Evolutionary conservation across 2,329 filamentous ascomycete species (phyloP), one percentile per base, ranked within the genome.

Genomic region (Alternaria gansuensis): DNA sequence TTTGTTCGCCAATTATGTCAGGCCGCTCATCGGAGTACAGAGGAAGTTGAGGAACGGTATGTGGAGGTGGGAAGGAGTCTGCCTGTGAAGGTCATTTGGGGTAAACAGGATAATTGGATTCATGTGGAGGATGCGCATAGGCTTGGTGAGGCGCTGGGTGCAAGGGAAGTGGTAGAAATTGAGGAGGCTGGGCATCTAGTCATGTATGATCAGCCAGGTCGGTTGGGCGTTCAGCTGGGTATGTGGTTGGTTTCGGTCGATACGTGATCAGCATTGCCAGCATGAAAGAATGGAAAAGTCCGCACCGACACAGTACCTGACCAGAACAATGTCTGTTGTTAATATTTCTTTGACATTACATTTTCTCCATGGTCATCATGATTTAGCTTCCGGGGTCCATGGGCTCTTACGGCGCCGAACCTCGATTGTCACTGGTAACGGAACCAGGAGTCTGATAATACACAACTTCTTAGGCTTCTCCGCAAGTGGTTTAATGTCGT

Each of bases 401-500:
- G 34, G 41, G 10, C 43, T 54, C 55, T 57, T 59, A n/a, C 62
- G 55, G 3, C 58, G 55, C 14, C 61, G 54, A 3, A 57, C 40
- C 31, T 65, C 62, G 8, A 67, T 56, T n/a, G 41, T 4, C 3
- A 37, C 51, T 14, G 62, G 57, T 1, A 55, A 13, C 26, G 64
- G 62, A 6, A 65, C 40, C 13, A 46, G 48, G 10, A 50, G 54
- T 34, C 62, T 61, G 9, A 65, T 45, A 0, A 74, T 26, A 64
- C 66, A 69, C 3, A 65, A 23, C 37, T 59, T 61, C 45, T 62
- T 55, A 5, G 75, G 74, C 46, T 65, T 64, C 40, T 72, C 64
- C 0, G 34, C 29, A 4, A 75, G 37, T 3, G 51, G 66, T 57
- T 75, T 68, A 31, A 79, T 65, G 21, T 79, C 76, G 52, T 79